Evolutionary conservation across 75 land plant genomes (phyloP).

Genomic region (Azolla pinnata): DNA sequence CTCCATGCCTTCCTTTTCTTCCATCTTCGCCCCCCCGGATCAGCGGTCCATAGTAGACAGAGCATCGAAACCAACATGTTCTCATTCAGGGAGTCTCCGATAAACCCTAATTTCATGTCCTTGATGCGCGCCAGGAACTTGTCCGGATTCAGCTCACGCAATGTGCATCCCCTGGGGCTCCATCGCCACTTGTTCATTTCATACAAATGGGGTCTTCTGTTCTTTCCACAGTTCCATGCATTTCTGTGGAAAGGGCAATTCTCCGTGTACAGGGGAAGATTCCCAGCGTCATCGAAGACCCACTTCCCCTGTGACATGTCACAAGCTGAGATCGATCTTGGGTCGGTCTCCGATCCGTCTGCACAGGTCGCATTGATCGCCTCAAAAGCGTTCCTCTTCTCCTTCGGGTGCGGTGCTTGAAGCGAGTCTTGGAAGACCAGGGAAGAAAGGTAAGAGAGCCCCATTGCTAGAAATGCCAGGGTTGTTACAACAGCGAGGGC

Average conservation of each 20-base stretch:
- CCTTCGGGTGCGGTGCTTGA: too few species aligned
- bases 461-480: too few species aligned
- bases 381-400: too few species aligned
- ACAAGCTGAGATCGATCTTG: too few species aligned
- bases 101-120: constrained; percentile 60
- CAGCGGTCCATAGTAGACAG: constrained; percentile 55
- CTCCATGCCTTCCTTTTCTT: constrained; percentile 87
- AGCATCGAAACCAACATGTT: constrained; percentile 74
- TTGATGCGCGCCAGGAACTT: constrained; percentile 47
- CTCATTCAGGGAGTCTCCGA: constrained; percentile 94
- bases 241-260: constrained; percentile 83
- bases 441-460: too few species aligned
- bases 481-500: too few species aligned
- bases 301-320: constrained; percentile 48
- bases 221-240: constrained; percentile 85
- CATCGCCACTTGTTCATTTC: constrained; percentile 65
- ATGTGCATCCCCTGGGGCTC: constrained; percentile 47
- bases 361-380: too few species aligned
- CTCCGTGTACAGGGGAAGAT: constrained; percentile 36
- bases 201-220: constrained; percentile 49
- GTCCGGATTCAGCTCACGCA: constrained; percentile 40
- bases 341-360: too few species aligned
- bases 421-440: too few species aligned
- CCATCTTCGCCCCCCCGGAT: constrained; percentile 68
- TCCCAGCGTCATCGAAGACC: constrained; percentile 27